These are phyloP conservation scores for Cytospora piceicola DNA, from an alignment of 2,329 filamentous ascomycete genomes.

Conservation along the genomic window DNA sequence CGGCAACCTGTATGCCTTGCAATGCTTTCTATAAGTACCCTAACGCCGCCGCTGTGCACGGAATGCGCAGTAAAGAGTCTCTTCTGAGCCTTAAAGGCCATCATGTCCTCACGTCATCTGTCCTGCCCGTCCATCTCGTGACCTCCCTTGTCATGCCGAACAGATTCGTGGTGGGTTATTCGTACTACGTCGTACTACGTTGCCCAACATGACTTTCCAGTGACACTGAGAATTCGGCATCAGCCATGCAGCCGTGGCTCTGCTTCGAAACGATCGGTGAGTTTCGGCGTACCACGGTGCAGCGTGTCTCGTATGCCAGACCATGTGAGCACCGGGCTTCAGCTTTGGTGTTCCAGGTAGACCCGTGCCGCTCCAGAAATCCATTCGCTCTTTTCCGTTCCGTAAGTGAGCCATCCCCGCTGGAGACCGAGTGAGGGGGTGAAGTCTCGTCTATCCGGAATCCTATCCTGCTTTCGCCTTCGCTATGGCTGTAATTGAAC, in stretches of 20 bases:
- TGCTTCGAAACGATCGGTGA: conserved; percentile 4
- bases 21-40: conserved; percentile 13
- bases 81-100: not conserved
- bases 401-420: not conserved
- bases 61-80: not conserved
- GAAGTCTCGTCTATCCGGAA: not conserved
- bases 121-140: not conserved
- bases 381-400: not conserved
- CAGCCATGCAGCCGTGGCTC: conserved; percentile 3
- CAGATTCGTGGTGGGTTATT: not conserved
- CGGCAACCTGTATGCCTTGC: conserved; percentile 4
- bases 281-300: not conserved
- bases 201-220: not conserved
- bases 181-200: not conserved
- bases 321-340: not conserved
- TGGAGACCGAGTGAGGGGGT: not conserved
- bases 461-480: not conserved
- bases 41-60: conserved; percentile 24
- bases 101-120: not conserved
- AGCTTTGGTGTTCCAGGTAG: not conserved
- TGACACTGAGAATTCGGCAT: not conserved
- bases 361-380: not conserved
- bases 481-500: not conserved
- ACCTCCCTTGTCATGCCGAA: not conserved
- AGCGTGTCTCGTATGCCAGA: not conserved